Evolutionary conservation across 2,329 filamentous ascomycete species (phyloP), one percentile per base, ranked within the genome.

Genomic region (Acrodontium crateriforme): DNA sequence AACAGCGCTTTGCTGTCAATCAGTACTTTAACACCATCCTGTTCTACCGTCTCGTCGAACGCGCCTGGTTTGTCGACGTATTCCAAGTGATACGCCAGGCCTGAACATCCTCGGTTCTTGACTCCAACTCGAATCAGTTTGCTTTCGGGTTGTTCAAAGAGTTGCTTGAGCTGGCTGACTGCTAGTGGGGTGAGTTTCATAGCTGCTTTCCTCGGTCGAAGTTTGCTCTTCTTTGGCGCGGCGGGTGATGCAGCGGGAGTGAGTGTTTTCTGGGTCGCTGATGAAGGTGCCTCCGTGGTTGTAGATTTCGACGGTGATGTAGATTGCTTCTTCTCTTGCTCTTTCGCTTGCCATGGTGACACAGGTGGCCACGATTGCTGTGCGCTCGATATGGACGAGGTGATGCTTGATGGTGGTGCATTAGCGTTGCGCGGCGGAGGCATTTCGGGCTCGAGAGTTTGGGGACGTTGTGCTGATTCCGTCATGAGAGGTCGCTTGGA

Each of bases 1-100:
- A 98, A 85, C 27, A 98, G 62, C 22, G 89, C 89, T 63, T 94
- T 95, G 65, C 82, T 92, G 55, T 98, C 89, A 32, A 98, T 89
- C 52, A 95, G 55, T 18, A 98, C 87, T 58, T 81, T 87, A 32
- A 98, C 87, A 0, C 87, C 89, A 47, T 95, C 89, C 53, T 98
- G 89, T 51, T 91, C 85, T 1, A 98, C 83, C 28, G 76, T 67
- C 56, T 98, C 89, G 46, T 98, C 89, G 46, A 95, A 87, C 19
- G 70, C 64, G 3, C 75, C 83, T 0, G 87, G 71, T 63, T 85
- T 85, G 45, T 95, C 85, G 27, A 95, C 87, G 45, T 87, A 98
- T 57, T 95, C 85, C 16, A 98, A 63, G 49, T 94, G 74, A 53
- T 98, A 98, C 17, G 85, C 78, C 41, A 95, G 62, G 10, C 89